Evolutionary conservation across 306 rosid genomes (phyloP), one percentile per base, ranked within the genome.

Genomic region (Adenanthera pavonina): DNA sequence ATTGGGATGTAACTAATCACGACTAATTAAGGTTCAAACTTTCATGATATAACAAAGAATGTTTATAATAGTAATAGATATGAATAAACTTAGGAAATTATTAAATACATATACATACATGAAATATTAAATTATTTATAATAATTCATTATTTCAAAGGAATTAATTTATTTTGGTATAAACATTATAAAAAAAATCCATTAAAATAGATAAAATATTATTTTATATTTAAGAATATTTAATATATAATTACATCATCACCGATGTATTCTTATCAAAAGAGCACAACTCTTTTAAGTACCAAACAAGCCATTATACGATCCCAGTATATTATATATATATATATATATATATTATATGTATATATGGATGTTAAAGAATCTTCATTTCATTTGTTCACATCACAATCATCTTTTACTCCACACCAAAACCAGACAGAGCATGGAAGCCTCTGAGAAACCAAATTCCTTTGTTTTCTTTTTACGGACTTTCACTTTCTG

Each of bases 371-470:
- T 2, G 59, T 52, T 44, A 48, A 48, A 59, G 44, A 43, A 46
- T 8, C 35, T 71, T 47, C 13, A 34, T 51, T 73, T 53, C 25
- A 74, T 25, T 25, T 25, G 47, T 80, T 36, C 4, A 60, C 2
- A 48, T 48, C 19, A 7, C 8, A 51, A 17, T 2, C 64, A 34
- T 73, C 8, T 19, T 4, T 48, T 35, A 19, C 74, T 9, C 3
- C 8, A 13, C 40, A 19, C 43, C 10, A 43, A 66, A 74, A 20
- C 74, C 25, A 11, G 3, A 48, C 16, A 11, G 6, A 11, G 6
- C 64, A 85, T 89, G 91, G 68, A 10, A 69, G 9, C 25, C 74
- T 70, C 75, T 64, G 3, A n/a, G 20, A 61, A 78, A 60, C 77
- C 19, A 57, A 8, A 75, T 16, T 12, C 44, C 8, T 53, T 75